Conservation (phyloP, 2,329 filamentous ascomycete genomes). For the Colletotrichum sp. region DNA sequence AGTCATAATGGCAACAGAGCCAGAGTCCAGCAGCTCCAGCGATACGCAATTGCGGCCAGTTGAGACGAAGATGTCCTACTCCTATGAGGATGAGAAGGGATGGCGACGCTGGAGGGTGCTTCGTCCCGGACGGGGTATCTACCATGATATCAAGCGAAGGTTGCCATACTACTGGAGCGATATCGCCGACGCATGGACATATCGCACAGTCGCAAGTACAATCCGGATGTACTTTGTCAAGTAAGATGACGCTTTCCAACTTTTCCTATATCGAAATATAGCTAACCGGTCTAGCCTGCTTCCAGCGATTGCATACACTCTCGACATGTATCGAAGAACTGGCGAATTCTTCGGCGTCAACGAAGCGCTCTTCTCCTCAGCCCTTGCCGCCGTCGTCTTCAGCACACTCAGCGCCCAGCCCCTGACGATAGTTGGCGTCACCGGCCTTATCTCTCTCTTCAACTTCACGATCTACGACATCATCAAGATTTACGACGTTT, state of each 20-base stretch:
- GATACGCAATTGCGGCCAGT: not conserved
- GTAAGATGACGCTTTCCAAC: not conserved
- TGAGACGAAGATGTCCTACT: slow-evolving; percentile 24
- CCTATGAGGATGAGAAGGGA: slow-evolving; percentile 39
- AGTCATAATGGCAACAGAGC: not conserved
- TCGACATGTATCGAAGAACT: slow-evolving; percentile 63
- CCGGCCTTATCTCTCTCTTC: slow-evolving; percentile 59
- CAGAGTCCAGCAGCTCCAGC: not conserved
- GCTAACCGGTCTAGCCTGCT: slow-evolving; percentile 42
- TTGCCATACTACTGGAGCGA: slow-evolving; percentile 63
- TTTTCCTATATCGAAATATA: not conserved
- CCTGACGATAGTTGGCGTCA: slow-evolving; percentile 62
- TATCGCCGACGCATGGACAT: slow-evolving; percentile 58
- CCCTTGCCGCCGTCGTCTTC: slow-evolving; percentile 60
- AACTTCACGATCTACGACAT: slow-evolving; percentile 67
- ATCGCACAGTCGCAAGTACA: slow-evolving; percentile 58
- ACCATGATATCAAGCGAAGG: slow-evolving; percentile 55
- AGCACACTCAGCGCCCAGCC: slow-evolving; percentile 57
- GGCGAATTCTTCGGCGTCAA: slow-evolving; percentile 61
- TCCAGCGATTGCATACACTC: slow-evolving; percentile 61
- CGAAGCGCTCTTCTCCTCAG: slow-evolving; percentile 59
- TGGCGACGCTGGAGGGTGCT: slow-evolving; percentile 46
- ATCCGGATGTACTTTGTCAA: slow-evolving; percentile 63
- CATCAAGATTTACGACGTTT: slow-evolving; percentile 50
- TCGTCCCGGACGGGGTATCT: slow-evolving; percentile 56